phyloP scores from a whole-genome alignment of 2,329 filamentous ascomycete species.

The Pseudogymnoascus sp. region DNA sequence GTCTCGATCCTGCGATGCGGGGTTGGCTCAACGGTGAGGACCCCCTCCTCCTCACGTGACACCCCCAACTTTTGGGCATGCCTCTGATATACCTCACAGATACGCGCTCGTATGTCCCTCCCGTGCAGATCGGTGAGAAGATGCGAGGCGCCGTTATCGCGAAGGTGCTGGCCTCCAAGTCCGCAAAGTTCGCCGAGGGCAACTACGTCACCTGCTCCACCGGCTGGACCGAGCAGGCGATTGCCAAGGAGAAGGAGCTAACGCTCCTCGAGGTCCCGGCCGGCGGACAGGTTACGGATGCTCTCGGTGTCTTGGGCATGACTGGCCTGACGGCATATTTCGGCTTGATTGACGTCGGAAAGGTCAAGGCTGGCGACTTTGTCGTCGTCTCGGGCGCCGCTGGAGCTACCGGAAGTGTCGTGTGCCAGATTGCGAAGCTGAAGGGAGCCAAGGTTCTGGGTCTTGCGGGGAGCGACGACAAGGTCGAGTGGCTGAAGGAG shows the following conservation, averaged over 20 bases:
- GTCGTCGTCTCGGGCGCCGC: slow-evolving; percentile 75
- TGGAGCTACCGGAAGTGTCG: slow-evolving; percentile 70
- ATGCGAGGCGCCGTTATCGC: slow-evolving; percentile 61
- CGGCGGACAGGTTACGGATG: slow-evolving; percentile 47
- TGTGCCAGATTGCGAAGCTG: slow-evolving; percentile 71
- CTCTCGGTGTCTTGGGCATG: slow-evolving; percentile 53
- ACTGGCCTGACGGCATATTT: slow-evolving; percentile 59
- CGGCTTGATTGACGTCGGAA: slow-evolving; percentile 62
- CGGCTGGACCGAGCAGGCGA: slow-evolving; percentile 63
- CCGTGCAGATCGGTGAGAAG: slow-evolving; percentile 59
- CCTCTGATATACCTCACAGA: slow-evolving; percentile 26
- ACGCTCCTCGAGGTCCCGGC: slow-evolving; percentile 37
- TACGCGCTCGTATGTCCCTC: slow-evolving; percentile 58
- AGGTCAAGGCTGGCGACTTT: slow-evolving; percentile 62
- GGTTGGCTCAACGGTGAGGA: slow-evolving; percentile 57
- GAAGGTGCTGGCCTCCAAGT: slow-evolving; percentile 57
- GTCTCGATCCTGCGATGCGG: slow-evolving; percentile 70
- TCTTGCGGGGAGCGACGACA: slow-evolving; percentile 60
- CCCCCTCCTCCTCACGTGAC: slow-evolving; percentile 12
- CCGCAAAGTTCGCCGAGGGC: slow-evolving; percentile 48
- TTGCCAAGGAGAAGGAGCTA: slow-evolving; percentile 49
- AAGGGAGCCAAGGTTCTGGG: slow-evolving; percentile 58
- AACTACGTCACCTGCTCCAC: slow-evolving; percentile 48
- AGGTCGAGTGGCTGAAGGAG: slow-evolving; percentile 60
- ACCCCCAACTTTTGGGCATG: slow-evolving; percentile 6